Conservation (phyloP, 768 basidiomycete genomes). For the Lyophyllum decastes region DNA sequence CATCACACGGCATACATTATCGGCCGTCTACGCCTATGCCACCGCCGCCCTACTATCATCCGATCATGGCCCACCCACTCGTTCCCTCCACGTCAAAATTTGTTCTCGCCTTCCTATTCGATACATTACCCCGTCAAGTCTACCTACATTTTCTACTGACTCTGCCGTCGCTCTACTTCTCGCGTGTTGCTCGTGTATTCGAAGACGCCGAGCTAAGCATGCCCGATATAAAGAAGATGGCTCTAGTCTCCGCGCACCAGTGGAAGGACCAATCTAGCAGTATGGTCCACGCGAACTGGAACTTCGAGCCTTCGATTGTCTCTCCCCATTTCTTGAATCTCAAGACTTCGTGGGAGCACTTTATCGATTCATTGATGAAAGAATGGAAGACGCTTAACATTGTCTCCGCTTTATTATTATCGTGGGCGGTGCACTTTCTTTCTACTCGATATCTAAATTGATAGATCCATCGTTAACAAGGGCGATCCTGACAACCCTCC, state of each 20-base stretch:
- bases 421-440: slow-evolving; percentile 31
- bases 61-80: background rate
- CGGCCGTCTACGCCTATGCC: background rate
- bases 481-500: slow-evolving; percentile 71
- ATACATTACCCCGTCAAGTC: slow-evolving; percentile 25
- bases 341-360: slow-evolving; percentile 64
- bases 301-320: slow-evolving; percentile 7
- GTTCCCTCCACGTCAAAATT: background rate
- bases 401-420: slow-evolving; percentile 62
- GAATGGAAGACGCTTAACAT: slow-evolving; percentile 81
- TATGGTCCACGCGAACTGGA: background rate
- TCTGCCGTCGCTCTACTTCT: slow-evolving; percentile 66
- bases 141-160: slow-evolving; percentile 47
- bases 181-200: slow-evolving; percentile 63
- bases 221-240: slow-evolving; percentile 53
- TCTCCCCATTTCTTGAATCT: slow-evolving; percentile 17
- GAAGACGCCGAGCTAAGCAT: slow-evolving; percentile 62
- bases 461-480: slow-evolving; percentile 30
- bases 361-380: slow-evolving; percentile 65
- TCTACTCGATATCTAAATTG: background rate
- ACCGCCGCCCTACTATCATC: background rate
- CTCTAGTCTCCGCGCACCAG: slow-evolving; percentile 23
- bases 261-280: slow-evolving; percentile 8
- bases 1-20: background rate
- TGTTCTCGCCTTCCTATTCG: slow-evolving; percentile 17